Evolutionary conservation across 2,329 filamentous ascomycete genomes (phyloP).

Genomic region (Beauveria pseudobassiana): DNA sequence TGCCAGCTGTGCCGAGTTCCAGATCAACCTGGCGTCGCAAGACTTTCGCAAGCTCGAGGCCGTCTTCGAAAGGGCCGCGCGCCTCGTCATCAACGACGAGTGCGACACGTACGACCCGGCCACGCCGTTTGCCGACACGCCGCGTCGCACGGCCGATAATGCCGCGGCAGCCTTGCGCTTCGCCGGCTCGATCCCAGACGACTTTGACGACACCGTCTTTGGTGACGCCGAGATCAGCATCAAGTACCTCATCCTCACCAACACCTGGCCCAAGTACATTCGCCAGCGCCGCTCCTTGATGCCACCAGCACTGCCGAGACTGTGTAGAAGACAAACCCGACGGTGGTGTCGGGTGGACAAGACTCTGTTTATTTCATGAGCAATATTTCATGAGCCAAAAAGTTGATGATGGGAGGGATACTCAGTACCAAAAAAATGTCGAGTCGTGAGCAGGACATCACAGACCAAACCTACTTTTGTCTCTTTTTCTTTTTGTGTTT

Average conservation of each 20-base stretch:
- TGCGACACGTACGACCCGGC: constrained; percentile 30
- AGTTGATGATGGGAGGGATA: background rate
- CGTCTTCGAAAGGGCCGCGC: constrained; percentile 49
- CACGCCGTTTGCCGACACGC: constrained; percentile 34
- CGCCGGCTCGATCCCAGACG: constrained; percentile 39
- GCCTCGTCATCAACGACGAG: constrained; percentile 34
- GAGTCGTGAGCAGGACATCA: background rate
- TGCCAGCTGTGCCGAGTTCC: constrained; percentile 54
- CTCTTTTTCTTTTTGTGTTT: background rate
- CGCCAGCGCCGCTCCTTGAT: constrained; percentile 29
- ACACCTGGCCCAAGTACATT: constrained; percentile 60
- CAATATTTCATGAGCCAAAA: background rate
- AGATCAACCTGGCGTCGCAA: constrained; percentile 55
- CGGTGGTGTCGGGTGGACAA: background rate
- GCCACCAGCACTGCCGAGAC: constrained; percentile 10
- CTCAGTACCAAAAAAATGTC: background rate
- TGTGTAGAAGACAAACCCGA: background rate
- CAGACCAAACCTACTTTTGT: background rate
- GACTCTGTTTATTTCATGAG: background rate
- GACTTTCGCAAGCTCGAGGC: constrained; percentile 46
- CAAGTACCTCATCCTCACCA: constrained; percentile 61
- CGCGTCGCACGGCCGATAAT: constrained; percentile 16
- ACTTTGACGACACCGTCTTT: constrained; percentile 49
- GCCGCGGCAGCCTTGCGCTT: constrained; percentile 22
- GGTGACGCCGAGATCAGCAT: constrained; percentile 53